A percentile compares a stretch with the other conserved stretches of the same genome.
Evolutionary conservation across 2,329 filamentous ascomycete genomes (phyloP).

Genomic region (Penicillium vulpinum): DNA sequence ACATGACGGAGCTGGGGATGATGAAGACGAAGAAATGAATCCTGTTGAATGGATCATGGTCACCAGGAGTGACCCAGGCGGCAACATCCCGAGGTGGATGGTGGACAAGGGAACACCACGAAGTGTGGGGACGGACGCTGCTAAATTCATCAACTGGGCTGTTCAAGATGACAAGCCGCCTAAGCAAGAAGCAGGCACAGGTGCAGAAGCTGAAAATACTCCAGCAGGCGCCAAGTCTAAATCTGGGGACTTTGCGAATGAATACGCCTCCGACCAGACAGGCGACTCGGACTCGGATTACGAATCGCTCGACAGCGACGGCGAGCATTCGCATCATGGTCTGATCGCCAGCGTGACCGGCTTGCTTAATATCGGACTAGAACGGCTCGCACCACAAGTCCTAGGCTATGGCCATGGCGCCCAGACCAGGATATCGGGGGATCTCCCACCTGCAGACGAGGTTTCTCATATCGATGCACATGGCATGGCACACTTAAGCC

Average conservation of each 20-base stretch:
- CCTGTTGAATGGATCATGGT: slow-evolving; percentile 92
- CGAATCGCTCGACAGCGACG: slow-evolving; percentile 13
- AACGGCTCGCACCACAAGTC: slow-evolving; percentile 55
- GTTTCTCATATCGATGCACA: neutral
- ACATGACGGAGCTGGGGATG: slow-evolving; percentile 4
- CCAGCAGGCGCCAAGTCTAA: neutral
- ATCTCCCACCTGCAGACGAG: slow-evolving; percentile 1
- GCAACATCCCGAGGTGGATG: slow-evolving; percentile 84
- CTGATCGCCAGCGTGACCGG: slow-evolving; percentile 40
- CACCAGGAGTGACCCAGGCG: slow-evolving; percentile 83
- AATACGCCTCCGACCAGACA: slow-evolving; percentile 11
- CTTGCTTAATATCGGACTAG: slow-evolving; percentile 46
- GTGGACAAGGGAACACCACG: slow-evolving; percentile 85
- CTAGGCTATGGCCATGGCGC: slow-evolving; percentile 54
- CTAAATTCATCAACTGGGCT: slow-evolving; percentile 81
- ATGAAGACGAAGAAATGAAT: slow-evolving; percentile 56
- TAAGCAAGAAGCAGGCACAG: slow-evolving; percentile 25
- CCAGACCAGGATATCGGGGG: slow-evolving; percentile 14
- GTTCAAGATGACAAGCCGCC: slow-evolving; percentile 51
- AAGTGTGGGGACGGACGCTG: slow-evolving; percentile 75
- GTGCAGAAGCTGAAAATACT: neutral
- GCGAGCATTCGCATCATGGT: slow-evolving; percentile 31
- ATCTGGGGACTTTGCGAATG: neutral
- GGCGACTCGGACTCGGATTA: slow-evolving; percentile 22
- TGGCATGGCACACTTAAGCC: neutral